These are phyloP conservation scores for Geotrichum klebahnii DNA, from an alignment of 1,139 yeast species.

Conservation along the genomic window DNA sequence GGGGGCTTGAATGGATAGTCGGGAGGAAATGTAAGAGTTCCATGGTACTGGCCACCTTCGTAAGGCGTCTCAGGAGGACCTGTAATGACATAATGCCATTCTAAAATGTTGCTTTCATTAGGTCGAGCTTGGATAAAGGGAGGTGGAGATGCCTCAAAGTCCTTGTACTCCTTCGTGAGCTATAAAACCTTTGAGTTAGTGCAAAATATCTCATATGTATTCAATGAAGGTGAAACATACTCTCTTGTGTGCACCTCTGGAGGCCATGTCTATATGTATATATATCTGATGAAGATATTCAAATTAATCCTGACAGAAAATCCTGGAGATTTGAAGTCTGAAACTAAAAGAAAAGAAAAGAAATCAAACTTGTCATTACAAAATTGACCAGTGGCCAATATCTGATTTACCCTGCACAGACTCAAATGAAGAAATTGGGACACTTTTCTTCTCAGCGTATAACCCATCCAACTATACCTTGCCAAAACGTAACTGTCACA, in stretches of 20 bases:
- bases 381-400: not conserved
- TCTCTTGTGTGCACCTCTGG: conserved; percentile 6
- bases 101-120: conserved; percentile 68
- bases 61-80: conserved; percentile 90
- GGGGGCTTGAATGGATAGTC: conserved; percentile 95
- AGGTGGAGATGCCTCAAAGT: conserved; percentile 69
- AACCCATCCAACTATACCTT: not conserved
- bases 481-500: too few species aligned
- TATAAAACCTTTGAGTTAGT: too few species aligned
- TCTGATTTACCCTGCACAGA: not conserved
- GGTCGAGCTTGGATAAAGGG: conserved; percentile 83
- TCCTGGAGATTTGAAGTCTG: not conserved
- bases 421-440: not conserved
- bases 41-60: conserved; percentile 84
- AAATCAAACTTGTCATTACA: not conserved
- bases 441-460: not conserved
- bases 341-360: too few species aligned
- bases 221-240: not conserved
- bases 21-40: conserved; percentile 73
- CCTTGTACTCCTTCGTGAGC: conserved; percentile 74
- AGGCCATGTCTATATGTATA: not conserved
- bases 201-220: not conserved
- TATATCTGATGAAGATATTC: not conserved
- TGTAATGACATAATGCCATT: conserved; percentile 73
- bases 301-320: not conserved